phyloP scores from a whole-genome alignment of 2,329 filamentous ascomycete species.

The Pestalotiopsis sp. region DNA sequence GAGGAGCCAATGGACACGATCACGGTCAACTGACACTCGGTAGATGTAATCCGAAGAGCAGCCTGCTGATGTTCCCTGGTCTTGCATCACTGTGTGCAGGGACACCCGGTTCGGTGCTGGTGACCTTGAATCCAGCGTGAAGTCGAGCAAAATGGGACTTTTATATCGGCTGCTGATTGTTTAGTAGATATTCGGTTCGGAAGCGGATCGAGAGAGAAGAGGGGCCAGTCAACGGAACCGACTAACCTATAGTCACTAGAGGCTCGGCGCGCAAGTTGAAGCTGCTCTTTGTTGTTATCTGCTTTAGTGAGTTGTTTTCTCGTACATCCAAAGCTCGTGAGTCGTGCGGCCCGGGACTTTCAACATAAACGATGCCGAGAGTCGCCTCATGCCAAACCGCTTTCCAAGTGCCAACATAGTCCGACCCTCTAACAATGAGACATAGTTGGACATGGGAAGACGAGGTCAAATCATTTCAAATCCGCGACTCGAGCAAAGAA shows the following conservation, averaged over 20 bases:
- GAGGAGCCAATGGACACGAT: background rate
- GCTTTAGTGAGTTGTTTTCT: background rate
- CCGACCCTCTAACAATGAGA: no score
- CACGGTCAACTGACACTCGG: background rate
- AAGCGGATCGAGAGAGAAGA: background rate
- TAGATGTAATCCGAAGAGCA: background rate
- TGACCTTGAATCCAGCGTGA: background rate
- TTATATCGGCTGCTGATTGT: background rate
- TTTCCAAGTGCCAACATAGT: no score
- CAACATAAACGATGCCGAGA: no score
- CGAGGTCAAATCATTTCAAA: no score
- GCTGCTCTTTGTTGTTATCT: background rate
- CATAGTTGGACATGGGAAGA: no score
- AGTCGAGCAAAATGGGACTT: background rate
- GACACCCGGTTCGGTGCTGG: background rate
- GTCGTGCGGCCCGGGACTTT: no score
- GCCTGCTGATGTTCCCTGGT: background rate
- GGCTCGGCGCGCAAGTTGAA: background rate
- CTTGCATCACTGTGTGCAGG: background rate
- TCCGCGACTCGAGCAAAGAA: no score
- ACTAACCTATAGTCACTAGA: background rate
- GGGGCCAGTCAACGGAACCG: background rate
- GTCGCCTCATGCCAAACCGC: no score
- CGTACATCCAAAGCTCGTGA: no score
- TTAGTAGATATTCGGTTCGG: background rate